Conservation (phyloP, 768 basidiomycete genomes). For the Cantharellus anzutake region DNA sequence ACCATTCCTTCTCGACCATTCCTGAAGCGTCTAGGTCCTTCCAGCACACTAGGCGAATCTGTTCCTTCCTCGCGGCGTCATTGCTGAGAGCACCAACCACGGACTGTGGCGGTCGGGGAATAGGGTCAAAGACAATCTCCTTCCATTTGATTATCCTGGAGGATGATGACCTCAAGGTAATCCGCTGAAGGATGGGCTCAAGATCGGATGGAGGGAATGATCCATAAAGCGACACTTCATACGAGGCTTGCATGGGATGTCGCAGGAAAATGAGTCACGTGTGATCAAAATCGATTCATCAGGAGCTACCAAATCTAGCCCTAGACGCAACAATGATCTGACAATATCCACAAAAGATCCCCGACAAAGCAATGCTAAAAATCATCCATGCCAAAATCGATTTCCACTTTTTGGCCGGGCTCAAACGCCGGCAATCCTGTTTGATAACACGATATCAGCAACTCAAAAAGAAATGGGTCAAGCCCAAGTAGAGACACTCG, state of each 20-base stretch:
- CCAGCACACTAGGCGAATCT: slow-evolving; percentile 49
- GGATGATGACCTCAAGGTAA: slow-evolving; percentile 66
- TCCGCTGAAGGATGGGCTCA: slow-evolving; percentile 40
- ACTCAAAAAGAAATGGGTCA: background rate
- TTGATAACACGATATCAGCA: slow-evolving; percentile 5
- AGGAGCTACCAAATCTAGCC: too few relatives aligned
- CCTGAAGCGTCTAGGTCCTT: slow-evolving; percentile 40
- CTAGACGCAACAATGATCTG: too few relatives aligned
- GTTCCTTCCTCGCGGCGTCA: slow-evolving; percentile 30
- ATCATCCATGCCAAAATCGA: slow-evolving; percentile 77
- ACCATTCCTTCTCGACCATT: background rate
- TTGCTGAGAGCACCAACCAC: slow-evolving; percentile 17
- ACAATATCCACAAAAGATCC: too few relatives aligned
- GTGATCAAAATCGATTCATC: too few relatives aligned
- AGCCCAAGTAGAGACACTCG: slow-evolving; percentile 25
- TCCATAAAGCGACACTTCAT: slow-evolving; percentile 7
- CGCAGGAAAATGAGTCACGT: too few relatives aligned
- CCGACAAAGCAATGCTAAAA: slow-evolving; percentile 25
- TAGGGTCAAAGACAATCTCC: slow-evolving; percentile 67
- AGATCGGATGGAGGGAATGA: slow-evolving; percentile 1
- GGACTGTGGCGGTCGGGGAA: slow-evolving; percentile 43
- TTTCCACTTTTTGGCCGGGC: slow-evolving; percentile 94
- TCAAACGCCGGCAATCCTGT: slow-evolving; percentile 95
- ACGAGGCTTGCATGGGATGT: background rate
- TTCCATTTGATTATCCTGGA: slow-evolving; percentile 19